phyloP scores from a whole-genome alignment of 352 stramenopile genomes.

The Phytophthora vignae region DNA sequence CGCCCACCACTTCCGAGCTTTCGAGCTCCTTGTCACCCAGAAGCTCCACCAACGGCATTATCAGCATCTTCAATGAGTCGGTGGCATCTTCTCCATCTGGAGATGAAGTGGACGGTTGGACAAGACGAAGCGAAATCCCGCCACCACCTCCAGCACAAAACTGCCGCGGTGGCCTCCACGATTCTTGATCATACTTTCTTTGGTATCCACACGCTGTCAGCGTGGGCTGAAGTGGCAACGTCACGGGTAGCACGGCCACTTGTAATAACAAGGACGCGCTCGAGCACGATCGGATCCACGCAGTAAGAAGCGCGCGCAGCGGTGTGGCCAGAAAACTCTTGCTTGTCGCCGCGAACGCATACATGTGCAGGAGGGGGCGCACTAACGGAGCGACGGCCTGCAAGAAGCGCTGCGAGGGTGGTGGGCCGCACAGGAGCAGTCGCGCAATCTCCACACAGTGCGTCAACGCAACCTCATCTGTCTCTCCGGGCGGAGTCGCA shows the following conservation, averaged over 20 bases:
- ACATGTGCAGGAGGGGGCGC: constrained; percentile 75
- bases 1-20: constrained; percentile 65
- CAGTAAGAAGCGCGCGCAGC: constrained; percentile 31
- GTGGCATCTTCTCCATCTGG: constrained; percentile 23
- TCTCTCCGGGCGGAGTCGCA: neutral
- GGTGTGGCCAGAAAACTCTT: constrained; percentile 63
- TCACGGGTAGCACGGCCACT: constrained; percentile 60
- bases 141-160: constrained; percentile 75
- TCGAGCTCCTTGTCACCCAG: constrained; percentile 74
- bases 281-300: constrained; percentile 60
- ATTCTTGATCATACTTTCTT: constrained; percentile 20
- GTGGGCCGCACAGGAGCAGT: constrained; percentile 74
- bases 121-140: constrained; percentile 55
- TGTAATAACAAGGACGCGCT: constrained; percentile 56
- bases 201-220: constrained; percentile 44
- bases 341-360: constrained; percentile 68
- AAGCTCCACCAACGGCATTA: constrained; percentile 62
- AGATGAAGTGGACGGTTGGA: constrained; percentile 2
- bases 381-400: constrained; percentile 54
- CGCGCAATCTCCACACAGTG: constrained; percentile 60
- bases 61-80: constrained; percentile 42
- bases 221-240: constrained; percentile 41
- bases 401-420: constrained; percentile 63
- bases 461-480: constrained; percentile 58
- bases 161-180: constrained; percentile 51